Evolutionary conservation across 1,284 basidiomycete genomes (phyloP), one percentile per base, ranked within the genome.

Genomic region (Tilletia caries): DNA sequence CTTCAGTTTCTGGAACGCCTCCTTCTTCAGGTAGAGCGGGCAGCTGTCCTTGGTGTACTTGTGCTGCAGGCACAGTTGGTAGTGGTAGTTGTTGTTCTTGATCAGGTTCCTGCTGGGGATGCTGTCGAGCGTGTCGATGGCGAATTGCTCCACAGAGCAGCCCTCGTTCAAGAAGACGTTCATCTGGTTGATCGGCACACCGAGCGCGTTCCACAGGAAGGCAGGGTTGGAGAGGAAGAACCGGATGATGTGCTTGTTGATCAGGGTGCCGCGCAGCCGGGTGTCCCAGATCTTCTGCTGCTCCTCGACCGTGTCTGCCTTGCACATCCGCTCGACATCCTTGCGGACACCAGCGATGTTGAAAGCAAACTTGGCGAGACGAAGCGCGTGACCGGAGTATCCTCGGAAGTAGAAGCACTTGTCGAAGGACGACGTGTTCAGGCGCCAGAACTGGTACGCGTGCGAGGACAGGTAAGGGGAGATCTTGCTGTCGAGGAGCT

Each of bases 191-290:
- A 87, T 85, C 1, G 91, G 91, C 1, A 92, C 91, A 41, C 91
- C 91, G 18, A 92, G 85, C 0, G 91, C 91, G 76, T 91, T 91
- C 91, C 91, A 93, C 72, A 90, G 89, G 83, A 93, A 92, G 1
- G 77, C 75, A 4, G 81, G 82, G 74, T 83, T 85, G 41, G 82
- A 78, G 64, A 91, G 84, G 73, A 91, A 85, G 3, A 87, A 65
- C 4, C 79, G 85, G 73, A 89, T 87, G 72, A 92, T 88, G 33
- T 89, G 78, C 33, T 87, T 87, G 80, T 91, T 90, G 69, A 92
- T 85, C 41, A 92, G 81, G 29, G 91, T 87, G 1, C 89, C 89
- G 68, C 89, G 86, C 8, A 92, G 80, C 68, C 83, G 87, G 65
- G 84, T 85, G 64, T 84, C 83, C 90, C 91, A 92, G 69, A 92